Base-by-base conservation (phyloP, 805 yeast genomes). In the Metschnikowia vanudenii region DNA sequence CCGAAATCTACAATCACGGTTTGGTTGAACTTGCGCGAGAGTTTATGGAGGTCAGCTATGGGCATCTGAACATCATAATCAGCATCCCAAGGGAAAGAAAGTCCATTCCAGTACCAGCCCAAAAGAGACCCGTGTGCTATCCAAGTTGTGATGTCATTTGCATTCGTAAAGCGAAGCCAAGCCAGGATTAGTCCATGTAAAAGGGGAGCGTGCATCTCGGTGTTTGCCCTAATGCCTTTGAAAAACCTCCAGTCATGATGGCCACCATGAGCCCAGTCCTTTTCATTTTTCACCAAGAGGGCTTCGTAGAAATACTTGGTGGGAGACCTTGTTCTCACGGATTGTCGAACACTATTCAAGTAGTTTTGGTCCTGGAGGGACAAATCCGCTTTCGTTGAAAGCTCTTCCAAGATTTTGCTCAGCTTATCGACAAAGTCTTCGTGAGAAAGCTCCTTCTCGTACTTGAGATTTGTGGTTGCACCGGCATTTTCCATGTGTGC, bases 221-320 rank as follows among this genome's bases (percentile, higher is more conserved):
- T 35, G 7, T 49, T 52, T 18, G 39, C 39, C 32, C 40, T 45
- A 34, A 59, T 13, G 8, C 64, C 63, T 29, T 49, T 52, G 52
- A 61, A 62, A 31, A 62, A 62, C 2, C 65, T 52, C 65, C 65
- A 62, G 46, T 62, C 66, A 41, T 62, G 58, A 44, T 62, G 66
- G 35, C 59, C 63, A 3, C 65, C 57, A 12, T 37, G n/a, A 4
- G 55, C 45, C 48, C 46, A 48, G 20, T 39, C 35, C 29, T 34
- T 37, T 37, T 35, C 53, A n/a, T 32, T 26, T n/a, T 45, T 30
- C 13, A 36, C 31, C 24, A 52, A 14, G 16, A 58, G 50, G 4
- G 80, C 76, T 54, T 76, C 80, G 37, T 64, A 62, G 49, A 76
- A 76, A 53, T 68, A 70, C 44, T 74, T 71, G 18, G 61, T 13